Conservation (phyloP, 2,329 filamentous ascomycete species). For the Pseudogymnoascus sp. region DNA sequence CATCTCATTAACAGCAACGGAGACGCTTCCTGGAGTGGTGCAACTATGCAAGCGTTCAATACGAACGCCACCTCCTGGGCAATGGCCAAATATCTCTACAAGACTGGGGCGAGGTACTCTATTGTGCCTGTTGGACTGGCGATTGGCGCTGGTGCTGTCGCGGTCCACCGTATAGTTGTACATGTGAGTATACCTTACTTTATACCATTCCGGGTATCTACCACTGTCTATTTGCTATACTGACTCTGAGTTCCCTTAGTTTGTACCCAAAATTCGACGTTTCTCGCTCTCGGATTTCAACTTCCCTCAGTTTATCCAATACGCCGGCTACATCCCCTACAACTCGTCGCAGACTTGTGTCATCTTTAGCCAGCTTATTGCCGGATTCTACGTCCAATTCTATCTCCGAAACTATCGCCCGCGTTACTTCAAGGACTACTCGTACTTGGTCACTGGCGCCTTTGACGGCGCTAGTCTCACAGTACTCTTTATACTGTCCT, state of each 20-base stretch:
- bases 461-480: conserved; percentile 35
- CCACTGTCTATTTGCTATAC: not conserved
- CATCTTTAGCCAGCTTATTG: conserved; percentile 38
- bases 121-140: conserved; percentile 45
- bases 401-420: conserved; percentile 33
- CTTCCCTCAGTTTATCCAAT: conserved; percentile 48
- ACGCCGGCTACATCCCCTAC: conserved; percentile 47
- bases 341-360: conserved; percentile 50
- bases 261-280: conserved; percentile 39
- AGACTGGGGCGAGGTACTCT: conserved; percentile 35
- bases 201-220: not conserved
- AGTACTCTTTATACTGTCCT: conserved; percentile 36
- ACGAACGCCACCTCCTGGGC: conserved; percentile 39
- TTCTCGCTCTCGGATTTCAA: conserved; percentile 41
- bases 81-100: conserved; percentile 47
- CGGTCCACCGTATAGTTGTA: conserved; percentile 37
- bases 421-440: conserved; percentile 35
- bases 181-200: conserved; percentile 28
- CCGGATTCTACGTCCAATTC: conserved; percentile 38
- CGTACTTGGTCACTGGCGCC: conserved; percentile 35
- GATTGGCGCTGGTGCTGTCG: conserved; percentile 40
- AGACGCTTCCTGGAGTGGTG: conserved; percentile 42
- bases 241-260: conserved; percentile 26
- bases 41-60: conserved; percentile 41
- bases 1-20: conserved; percentile 37